Percentiles rank a stretch among this genome's conserved stretches.
phyloP scores from a whole-genome alignment of 306 rosid genomes.

The Cotoneaster glaucophyllus region DNA sequence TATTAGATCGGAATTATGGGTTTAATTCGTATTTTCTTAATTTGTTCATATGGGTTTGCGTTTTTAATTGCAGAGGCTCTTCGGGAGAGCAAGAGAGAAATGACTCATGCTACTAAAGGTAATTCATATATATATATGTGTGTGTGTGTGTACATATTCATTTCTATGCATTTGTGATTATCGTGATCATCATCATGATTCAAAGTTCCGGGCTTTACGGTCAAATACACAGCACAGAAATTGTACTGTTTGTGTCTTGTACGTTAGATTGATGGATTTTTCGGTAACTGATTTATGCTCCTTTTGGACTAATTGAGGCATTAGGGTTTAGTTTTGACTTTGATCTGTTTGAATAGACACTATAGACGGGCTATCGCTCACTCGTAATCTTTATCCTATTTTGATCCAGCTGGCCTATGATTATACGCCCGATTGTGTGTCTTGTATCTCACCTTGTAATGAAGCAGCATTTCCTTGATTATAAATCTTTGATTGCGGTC shows the following conservation, averaged over 20 bases:
- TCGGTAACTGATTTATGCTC: background rate
- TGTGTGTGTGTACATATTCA: background rate
- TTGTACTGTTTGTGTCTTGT: background rate
- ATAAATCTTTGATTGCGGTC: background rate
- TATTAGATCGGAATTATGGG: slow-evolving; percentile 9
- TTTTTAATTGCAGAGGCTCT: slow-evolving; percentile 73
- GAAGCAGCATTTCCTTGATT: background rate
- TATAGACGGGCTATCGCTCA: background rate
- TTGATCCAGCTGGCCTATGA: background rate
- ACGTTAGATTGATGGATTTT: background rate
- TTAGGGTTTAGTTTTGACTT: background rate
- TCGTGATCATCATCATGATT: background rate
- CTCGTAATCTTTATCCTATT: background rate
- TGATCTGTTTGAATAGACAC: background rate
- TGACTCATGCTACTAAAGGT: slow-evolving; percentile 87
- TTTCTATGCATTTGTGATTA: background rate
- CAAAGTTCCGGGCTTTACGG: background rate
- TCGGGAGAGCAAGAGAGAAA: slow-evolving; percentile 89
- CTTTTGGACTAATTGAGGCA: background rate
- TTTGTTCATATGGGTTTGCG: background rate
- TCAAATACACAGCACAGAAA: background rate
- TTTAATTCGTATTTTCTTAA: background rate
- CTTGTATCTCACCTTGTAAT: background rate
- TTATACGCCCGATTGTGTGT: background rate
- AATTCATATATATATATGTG: background rate